These are phyloP conservation scores for Umbelopsis sp. DNA, from an alignment of 192 early-diverging fungal genomes.

Conservation along the genomic window DNA sequence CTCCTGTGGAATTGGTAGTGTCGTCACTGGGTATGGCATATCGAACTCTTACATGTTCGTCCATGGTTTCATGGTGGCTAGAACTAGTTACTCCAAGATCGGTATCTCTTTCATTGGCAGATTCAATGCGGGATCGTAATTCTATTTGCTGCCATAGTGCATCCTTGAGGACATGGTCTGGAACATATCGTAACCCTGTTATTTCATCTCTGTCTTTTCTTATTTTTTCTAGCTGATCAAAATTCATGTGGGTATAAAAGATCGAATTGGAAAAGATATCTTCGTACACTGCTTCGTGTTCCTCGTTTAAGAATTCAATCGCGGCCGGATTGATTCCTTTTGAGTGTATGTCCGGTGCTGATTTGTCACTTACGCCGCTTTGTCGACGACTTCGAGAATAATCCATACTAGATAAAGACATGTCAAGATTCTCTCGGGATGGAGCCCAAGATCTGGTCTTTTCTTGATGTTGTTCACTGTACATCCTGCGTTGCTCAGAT, in stretches of 20 bases:
- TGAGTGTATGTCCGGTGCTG: not conserved
- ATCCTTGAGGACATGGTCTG: constrained; percentile 40
- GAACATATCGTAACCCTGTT: constrained; percentile 32
- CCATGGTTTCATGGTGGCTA: not conserved
- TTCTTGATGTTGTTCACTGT: not conserved
- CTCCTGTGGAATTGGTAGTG: constrained; percentile 34
- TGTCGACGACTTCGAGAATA: not conserved
- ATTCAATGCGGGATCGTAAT: constrained; percentile 45
- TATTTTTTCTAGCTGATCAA: constrained; percentile 51
- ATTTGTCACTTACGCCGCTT: not conserved
- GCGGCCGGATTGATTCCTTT: not conserved
- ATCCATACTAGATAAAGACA: not conserved
- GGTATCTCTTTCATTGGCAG: constrained; percentile 33
- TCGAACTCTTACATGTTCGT: not conserved
- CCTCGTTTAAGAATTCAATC: not conserved
- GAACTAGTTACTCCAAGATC: constrained; percentile 28
- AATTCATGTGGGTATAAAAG: constrained; percentile 58
- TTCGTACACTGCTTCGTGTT: not conserved
- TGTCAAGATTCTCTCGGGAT: not conserved
- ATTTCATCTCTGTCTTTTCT: constrained; percentile 40
- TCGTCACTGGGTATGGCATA: constrained; percentile 37
- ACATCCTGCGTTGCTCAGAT: constrained; percentile 20
- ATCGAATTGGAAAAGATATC: constrained; percentile 43
- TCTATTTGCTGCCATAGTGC: constrained; percentile 58
- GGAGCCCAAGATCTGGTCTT: constrained; percentile 6